Conservation (phyloP, 23 red algal species). For the Chondrus crispus region DNA sequence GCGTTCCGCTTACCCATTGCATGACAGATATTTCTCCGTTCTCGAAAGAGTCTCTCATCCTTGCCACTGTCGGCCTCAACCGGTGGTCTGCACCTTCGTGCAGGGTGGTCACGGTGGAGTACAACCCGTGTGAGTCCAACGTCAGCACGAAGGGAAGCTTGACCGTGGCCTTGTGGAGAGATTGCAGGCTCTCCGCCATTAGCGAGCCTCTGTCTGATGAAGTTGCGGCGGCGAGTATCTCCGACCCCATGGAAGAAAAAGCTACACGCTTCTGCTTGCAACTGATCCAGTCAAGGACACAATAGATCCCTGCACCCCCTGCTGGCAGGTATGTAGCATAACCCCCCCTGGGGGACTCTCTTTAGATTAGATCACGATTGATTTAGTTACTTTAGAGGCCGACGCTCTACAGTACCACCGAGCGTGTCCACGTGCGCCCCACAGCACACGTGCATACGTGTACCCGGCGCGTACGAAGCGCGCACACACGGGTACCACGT, state of each 20-base stretch:
- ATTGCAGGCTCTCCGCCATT: background rate
- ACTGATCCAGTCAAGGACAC: background rate
- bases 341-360: too few species aligned
- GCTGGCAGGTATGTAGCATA: too few species aligned
- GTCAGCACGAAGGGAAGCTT: background rate
- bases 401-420: too few species aligned
- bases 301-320: background rate
- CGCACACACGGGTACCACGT: too few species aligned
- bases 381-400: too few species aligned
- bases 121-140: background rate
- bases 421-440: too few species aligned
- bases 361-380: too few species aligned
- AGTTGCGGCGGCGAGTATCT: background rate
- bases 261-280: background rate
- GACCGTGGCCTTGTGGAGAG: background rate
- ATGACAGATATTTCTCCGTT: background rate
- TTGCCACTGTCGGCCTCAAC: background rate
- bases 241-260: background rate
- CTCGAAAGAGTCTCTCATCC: background rate
- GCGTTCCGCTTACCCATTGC: background rate
- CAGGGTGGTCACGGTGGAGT: background rate
- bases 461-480: too few species aligned
- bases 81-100: background rate
- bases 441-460: too few species aligned
- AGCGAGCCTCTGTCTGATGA: background rate